A percentile compares a stretch with the other conserved stretches of the same genome.
Conservation (phyloP, 2,329 filamentous ascomycete genomes). For the Paramyrothecium roridum region DNA sequence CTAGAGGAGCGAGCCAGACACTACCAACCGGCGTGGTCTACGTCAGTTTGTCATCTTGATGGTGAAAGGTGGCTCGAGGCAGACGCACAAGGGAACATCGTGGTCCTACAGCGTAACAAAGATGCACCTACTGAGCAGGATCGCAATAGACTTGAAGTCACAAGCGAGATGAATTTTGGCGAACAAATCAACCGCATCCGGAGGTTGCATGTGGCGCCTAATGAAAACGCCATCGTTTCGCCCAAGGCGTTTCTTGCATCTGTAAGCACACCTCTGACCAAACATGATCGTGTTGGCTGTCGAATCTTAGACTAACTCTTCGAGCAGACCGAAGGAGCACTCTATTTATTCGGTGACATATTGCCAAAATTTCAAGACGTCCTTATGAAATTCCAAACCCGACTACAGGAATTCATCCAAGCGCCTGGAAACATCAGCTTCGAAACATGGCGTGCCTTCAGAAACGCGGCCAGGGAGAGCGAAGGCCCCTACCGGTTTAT, state of each 20-base stretch:
- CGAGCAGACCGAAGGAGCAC: conserved; percentile 75
- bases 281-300: neutral
- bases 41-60: conserved; percentile 70
- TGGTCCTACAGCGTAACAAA: conserved; percentile 72
- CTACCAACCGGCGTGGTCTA: conserved; percentile 78
- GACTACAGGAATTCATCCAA: conserved; percentile 63
- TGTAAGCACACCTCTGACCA: conserved; percentile 49
- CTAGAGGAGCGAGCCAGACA: conserved; percentile 76
- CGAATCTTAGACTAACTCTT: conserved; percentile 8
- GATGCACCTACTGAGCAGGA: conserved; percentile 75
- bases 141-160: conserved; percentile 65
- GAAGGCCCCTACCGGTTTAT: conserved; percentile 83
- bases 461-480: conserved; percentile 67
- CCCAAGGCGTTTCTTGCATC: conserved; percentile 88
- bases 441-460: conserved; percentile 76
- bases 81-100: conserved; percentile 84
- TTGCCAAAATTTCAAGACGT: conserved; percentile 70
- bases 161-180: conserved; percentile 79
- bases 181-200: conserved; percentile 92
- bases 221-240: conserved; percentile 63
- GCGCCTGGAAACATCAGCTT: conserved; percentile 75
- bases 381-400: conserved; percentile 75
- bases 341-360: conserved; percentile 87
- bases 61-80: conserved; percentile 75
- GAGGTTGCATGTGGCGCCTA: conserved; percentile 64